Percentiles rank a stretch among this genome's conserved stretches.
Conservation (phyloP, 139 green algal genomes). For the Yamagishiella unicocca region DNA sequence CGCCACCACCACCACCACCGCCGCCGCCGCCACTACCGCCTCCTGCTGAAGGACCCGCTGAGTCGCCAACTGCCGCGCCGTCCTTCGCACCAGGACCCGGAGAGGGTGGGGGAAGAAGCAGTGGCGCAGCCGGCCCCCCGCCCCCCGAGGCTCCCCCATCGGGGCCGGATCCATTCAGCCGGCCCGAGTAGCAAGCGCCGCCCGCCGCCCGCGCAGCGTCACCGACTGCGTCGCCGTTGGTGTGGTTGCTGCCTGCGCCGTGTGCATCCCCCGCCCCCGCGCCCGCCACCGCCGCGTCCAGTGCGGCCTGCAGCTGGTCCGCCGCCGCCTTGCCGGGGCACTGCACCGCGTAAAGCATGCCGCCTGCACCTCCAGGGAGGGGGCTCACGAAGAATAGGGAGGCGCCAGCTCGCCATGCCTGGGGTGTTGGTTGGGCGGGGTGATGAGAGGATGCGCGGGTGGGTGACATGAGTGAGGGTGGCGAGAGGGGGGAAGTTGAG, state of each 20-base stretch:
- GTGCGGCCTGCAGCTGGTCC: slow-evolving; percentile 82
- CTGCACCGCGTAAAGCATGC: not conserved
- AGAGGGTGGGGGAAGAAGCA: not conserved
- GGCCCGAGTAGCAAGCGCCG: too few relatives aligned
- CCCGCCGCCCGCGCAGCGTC: too few relatives aligned
- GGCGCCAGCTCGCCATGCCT: slow-evolving; percentile 14
- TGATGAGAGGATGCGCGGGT: not conserved
- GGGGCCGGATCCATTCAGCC: too few relatives aligned
- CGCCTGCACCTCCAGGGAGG: slow-evolving; percentile 1
- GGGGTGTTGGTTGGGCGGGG: not conserved
- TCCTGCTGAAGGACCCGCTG: not conserved
- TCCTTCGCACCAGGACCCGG: not conserved
- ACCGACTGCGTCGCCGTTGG: too few relatives aligned
- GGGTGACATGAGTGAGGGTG: not conserved
- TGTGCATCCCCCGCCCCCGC: not conserved
- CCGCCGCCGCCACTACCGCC: not conserved
- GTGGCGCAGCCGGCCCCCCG: not conserved
- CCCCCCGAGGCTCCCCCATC: not conserved
- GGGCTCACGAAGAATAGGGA: slow-evolving; percentile 35
- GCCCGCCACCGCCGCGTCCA: slow-evolving; percentile 17
- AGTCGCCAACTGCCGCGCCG: not conserved
- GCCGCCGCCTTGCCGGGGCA: slow-evolving; percentile 76
- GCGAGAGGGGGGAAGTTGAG: not conserved
- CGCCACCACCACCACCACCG: not conserved
- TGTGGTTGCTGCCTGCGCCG: too few relatives aligned